Evolutionary conservation across 176 grass and related monocot genomes (phyloP), one percentile per base, ranked within the genome.

Genomic region (Guadua angustifolia): DNA sequence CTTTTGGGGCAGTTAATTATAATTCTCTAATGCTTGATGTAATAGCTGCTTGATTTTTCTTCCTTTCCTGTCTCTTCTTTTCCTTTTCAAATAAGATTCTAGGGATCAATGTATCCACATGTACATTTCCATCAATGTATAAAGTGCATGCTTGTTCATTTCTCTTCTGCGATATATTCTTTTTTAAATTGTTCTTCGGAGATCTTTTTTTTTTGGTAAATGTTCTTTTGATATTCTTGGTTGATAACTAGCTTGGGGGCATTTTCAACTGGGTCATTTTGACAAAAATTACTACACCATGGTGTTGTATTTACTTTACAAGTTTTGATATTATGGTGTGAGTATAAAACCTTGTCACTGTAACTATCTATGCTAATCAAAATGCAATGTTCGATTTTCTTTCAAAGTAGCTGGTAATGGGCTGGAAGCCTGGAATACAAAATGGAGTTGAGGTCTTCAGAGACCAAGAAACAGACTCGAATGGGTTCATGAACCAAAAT

Each of bases 21-120:
- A 83, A 35, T 72, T 83, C 40, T 81, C 51, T 70, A 61, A 60
- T 85, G 70, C 16, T 81, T 59, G 22, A 72, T 86, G 88, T 78
- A 78, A 43, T 74, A 80, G 65, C 19, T 74, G 46, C 19, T 82
- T 86, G 53, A 29, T 47, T 71, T 25, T 75, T 82, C 17, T 38
- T 33, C 22, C 21, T 83, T 26, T 38, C 15, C 18, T 17, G 45
- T 70, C 50, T 68, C 26, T 59, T 83, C 35, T 15, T 13, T 33
- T 42, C 69, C 22, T 21, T 56, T 47, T 45, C 44, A 12, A 90
- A 90, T 86, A 90, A 86, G 72, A 46, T 51, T 61, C 9, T 79
- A 83, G 79, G 55, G 25, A 73, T 42, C 59, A 75, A 75, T 53
- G 61, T 46, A 82, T 69, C 85, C 50, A 26, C 22, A 75, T 58